A percentile compares a stretch with the other conserved stretches of the same genome.
These are phyloP conservation scores for Candida lessepsii DNA, from an alignment of 805 yeast species.

Conservation along the genomic window DNA sequence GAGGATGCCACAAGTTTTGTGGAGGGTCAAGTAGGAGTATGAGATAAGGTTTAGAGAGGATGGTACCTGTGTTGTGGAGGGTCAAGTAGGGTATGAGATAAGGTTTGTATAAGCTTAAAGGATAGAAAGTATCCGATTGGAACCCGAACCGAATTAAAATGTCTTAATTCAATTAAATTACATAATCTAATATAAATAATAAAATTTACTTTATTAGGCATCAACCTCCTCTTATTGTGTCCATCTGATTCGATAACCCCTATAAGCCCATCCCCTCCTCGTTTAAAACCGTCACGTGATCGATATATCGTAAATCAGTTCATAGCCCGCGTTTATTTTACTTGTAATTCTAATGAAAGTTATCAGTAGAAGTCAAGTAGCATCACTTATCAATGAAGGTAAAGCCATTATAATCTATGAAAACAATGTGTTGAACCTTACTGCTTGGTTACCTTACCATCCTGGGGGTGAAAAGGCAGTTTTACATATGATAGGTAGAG, in stretches of 20 bases:
- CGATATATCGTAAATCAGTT: neutral
- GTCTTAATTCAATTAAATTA: no score
- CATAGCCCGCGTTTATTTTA: neutral
- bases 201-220: no score
- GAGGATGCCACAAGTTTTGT: constrained; percentile 82
- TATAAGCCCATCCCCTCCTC: no score
- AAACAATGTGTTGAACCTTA: constrained; percentile 58
- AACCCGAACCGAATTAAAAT: no score
- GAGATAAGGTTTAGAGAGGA: neutral
- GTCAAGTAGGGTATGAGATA: no score
- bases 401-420: constrained; percentile 68
- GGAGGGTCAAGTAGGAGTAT: constrained; percentile 50
- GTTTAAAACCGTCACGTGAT: no score
- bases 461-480: constrained; percentile 92
- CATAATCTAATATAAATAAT: no score
- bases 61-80: no score
- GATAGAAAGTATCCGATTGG: no score
- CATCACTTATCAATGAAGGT: constrained; percentile 55
- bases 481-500: constrained; percentile 80
- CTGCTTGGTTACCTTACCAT: constrained; percentile 69
- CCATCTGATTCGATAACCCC: no score
- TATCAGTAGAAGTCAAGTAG: neutral
- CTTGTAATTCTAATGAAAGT: neutral
- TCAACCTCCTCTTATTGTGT: no score
- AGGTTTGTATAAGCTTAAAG: no score